Conservation (phyloP, 345 rosid genomes). For the Rhodomyrtus tomentosa region DNA sequence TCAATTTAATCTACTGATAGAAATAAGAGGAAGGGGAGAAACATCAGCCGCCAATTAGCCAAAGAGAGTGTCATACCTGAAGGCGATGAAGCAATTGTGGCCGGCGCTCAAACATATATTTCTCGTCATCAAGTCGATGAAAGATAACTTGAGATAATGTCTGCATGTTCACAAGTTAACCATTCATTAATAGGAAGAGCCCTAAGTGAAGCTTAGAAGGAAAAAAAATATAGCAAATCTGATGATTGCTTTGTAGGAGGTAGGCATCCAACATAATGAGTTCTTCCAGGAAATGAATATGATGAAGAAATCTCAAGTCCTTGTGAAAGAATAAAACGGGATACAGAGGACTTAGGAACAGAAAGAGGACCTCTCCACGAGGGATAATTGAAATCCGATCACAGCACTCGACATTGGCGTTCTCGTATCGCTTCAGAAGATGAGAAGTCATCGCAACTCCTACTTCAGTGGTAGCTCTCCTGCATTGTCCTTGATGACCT, state of each 20-base stretch:
- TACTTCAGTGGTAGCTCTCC: conserved; percentile 88
- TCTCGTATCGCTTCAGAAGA: conserved; percentile 61
- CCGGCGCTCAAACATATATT: conserved; percentile 80
- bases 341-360: conserved; percentile 7
- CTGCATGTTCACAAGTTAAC: conserved; percentile 15
- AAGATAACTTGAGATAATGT: conserved; percentile 78
- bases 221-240: not conserved
- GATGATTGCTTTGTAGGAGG: not conserved
- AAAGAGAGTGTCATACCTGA: conserved; percentile 46
- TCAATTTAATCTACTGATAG: not conserved
- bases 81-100: conserved; percentile 91
- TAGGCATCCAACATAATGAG: not conserved
- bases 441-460: conserved; percentile 89
- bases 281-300: not conserved
- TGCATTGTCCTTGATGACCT: conserved; percentile 79
- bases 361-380: conserved; percentile 67
- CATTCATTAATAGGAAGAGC: not conserved
- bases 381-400: conserved; percentile 85
- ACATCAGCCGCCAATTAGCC: not conserved
- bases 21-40: not conserved
- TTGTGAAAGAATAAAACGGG: not conserved
- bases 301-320: not conserved
- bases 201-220: not conserved
- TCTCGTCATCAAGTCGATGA: conserved; percentile 79
- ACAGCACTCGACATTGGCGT: conserved; percentile 71